phyloP scores from a whole-genome alignment of 768 basidiomycete genomes.

The Amanita rubescens region DNA sequence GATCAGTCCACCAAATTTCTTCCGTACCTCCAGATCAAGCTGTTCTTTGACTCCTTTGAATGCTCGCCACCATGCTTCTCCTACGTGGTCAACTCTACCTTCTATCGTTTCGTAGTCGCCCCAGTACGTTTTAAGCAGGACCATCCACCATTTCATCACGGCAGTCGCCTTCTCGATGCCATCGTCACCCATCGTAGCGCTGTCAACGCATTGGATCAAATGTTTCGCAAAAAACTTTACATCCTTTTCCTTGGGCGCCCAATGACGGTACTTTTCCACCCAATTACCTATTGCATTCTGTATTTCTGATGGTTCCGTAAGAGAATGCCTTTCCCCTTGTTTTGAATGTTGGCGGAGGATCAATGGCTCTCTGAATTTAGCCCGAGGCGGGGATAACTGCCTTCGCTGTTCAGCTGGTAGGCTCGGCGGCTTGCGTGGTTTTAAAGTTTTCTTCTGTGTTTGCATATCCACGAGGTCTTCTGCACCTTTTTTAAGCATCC shows the following conservation, averaged over 20 bases:
- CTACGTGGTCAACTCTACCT: constrained; percentile 37
- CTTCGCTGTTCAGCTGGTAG: constrained; percentile 33
- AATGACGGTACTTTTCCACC: constrained; percentile 56
- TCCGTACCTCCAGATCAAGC: constrained; percentile 58
- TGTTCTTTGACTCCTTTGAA: constrained; percentile 62
- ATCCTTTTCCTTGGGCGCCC: constrained; percentile 67
- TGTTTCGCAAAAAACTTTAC: constrained; percentile 70
- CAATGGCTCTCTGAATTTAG: constrained; percentile 41
- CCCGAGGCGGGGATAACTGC: constrained; percentile 48
- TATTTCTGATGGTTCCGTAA: constrained; percentile 65
- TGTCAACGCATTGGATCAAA: constrained; percentile 59
- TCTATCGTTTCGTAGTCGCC: constrained; percentile 43
- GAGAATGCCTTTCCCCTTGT: constrained; percentile 47
- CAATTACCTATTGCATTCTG: constrained; percentile 66
- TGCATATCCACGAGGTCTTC: constrained; percentile 27
- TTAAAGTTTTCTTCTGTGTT: constrained; percentile 45
- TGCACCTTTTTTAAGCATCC: constrained; percentile 40
- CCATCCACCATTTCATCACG: constrained; percentile 78
- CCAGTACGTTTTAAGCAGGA: constrained; percentile 61
- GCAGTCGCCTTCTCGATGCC: constrained; percentile 63
- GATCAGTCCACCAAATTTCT: constrained; percentile 67
- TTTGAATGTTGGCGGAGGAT: constrained; percentile 37
- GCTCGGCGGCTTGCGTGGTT: constrained; percentile 35
- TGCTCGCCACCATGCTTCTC: constrained; percentile 74
- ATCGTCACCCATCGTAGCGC: constrained; percentile 43